Evolutionary conservation across 257 asterid species (phyloP), one percentile per base, ranked within the genome.

Genomic region (Coffea canephora): DNA sequence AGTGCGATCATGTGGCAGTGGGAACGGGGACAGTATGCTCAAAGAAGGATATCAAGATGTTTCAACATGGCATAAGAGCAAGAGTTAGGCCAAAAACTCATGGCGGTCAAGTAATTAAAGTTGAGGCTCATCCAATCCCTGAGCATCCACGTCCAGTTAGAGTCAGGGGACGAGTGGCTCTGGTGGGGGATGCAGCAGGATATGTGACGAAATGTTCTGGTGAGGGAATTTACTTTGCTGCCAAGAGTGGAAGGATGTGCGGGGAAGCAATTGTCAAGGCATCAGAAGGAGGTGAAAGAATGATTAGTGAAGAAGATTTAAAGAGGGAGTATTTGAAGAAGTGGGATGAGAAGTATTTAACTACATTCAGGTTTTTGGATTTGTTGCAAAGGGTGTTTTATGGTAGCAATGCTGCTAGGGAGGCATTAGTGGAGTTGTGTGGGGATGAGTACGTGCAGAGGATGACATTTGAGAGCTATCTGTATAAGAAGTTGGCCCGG

Each of bases 1-100:
- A 95, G 83, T 93, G 97, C 84, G 98, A 95, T 86, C 99, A 95
- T 85, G 97, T 93, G 8, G 97, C 99, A 0, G 99, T 95, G 13
- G 99, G 99, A 0, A 95, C 98, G 3, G 99, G 98, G 62, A 95
- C 98, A 0, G 98, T 95, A 0, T 92, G 98, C 16, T 94, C 93
- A 89, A 93, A 93, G 76, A 86, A 90, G 25, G 98, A 95, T 86
- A 95, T 95, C 43, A 95, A 95, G 72, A 90, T 91, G n/a, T 83
- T 95, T 83, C 99, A 93, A 66, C 71, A 77, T 9, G 99, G 98
- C 0, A 95, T 97, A 0, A 77, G 99, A 13, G 80, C 91, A 66
- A 88, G 99, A 34, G 98, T 97, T 4, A 90, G 85, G 19, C 93
- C 92, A 82, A 95, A 95, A 52, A 95, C 93, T 79, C 75, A 84